Base-by-base conservation (phyloP, 2,329 filamentous ascomycete genomes). In the Tolypocladium album region DNA sequence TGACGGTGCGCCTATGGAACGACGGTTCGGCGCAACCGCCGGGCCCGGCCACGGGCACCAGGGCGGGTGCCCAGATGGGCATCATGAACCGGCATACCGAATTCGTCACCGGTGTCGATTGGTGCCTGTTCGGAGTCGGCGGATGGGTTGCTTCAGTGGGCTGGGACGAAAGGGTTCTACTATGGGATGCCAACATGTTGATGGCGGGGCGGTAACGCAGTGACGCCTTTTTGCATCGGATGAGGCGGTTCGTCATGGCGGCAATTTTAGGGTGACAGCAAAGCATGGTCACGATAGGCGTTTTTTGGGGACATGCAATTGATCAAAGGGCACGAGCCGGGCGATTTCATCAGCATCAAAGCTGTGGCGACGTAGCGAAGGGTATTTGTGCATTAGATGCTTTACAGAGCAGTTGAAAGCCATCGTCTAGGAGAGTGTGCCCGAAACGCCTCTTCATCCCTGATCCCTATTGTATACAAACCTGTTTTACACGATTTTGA, bases 61-160 rank as follows among this genome's bases (percentile, higher is more conserved):
- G 78, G 11, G 76, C 85, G 47, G 90, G 89, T 1, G 78, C 81
- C 31, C 87, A 96, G 73, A 76, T 96, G 67, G 92, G 92, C 4
- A 76, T 91, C 45, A 97, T 99, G 92, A 92, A 90, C 60, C 78
- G 86, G 22, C 94, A 99, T 73, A 97, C 93, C 0, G 94, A 99
- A 76, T 99, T 99, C 68, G 92, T 89, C 12, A 96, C 92, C 4
- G 94, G 94, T 9, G 89, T 97, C 0, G 94, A 99, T 72, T 99
- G 95, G 94, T 99, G 94, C 75, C 75, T 99, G 53, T 99, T 99
- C 73, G 94, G 94, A 5, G 88, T 86, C 31, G 92, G 96, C 64
- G 94, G 94, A 6, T 99, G 94, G 94, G 92, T 92, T 66, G 92
- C 94, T 2, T 95, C 90, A 63, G 90, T 89, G 2, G 92, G 91